Evolutionary conservation across 495 filamentous ascomycete genomes (phyloP).

Genomic region (Cudoniella acicularis): DNA sequence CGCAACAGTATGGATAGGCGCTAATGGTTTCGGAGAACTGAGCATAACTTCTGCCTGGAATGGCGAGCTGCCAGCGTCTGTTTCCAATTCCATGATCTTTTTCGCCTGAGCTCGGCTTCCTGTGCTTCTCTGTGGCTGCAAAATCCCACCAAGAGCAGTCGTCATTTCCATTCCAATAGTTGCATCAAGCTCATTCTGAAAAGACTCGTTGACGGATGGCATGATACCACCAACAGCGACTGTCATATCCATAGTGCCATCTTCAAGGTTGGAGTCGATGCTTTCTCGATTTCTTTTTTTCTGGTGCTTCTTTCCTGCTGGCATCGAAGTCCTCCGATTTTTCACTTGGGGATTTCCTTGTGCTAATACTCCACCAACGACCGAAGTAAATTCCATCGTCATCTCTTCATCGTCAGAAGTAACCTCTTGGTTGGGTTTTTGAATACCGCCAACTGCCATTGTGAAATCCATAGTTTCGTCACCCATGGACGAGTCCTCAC

Average conservation of each 20-base stretch:
- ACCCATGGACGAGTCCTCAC: conserved; percentile 32
- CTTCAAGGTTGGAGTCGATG: conserved; percentile 26
- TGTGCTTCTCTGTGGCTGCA: conserved; percentile 40
- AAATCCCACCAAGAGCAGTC: conserved; percentile 72
- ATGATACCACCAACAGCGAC: conserved; percentile 67
- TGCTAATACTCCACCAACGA: conserved; percentile 71
- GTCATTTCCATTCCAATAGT: conserved; percentile 76
- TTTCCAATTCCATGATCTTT: conserved; percentile 51
- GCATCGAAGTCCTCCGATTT: conserved; percentile 16
- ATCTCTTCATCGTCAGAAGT: conserved; percentile 55
- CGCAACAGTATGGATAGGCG: conserved; percentile 40
- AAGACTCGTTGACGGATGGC: conserved; percentile 22
- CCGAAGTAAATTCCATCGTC: conserved; percentile 83
- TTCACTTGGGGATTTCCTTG: conserved; percentile 30
- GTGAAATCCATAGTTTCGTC: conserved; percentile 81
- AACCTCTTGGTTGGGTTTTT: conserved; percentile 26
- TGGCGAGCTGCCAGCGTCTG: conserved; percentile 51
- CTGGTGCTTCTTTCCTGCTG: neutral
- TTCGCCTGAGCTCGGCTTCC: conserved; percentile 48
- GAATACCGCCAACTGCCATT: conserved; percentile 62
- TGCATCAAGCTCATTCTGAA: conserved; percentile 18
- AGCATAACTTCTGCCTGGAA: conserved; percentile 42
- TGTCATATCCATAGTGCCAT: conserved; percentile 67
- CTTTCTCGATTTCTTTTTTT: conserved; percentile 14
- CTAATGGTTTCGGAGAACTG: conserved; percentile 30